phyloP scores from a whole-genome alignment of 176 grass and related monocot species.

The Tillandsia fasciculata region DNA sequence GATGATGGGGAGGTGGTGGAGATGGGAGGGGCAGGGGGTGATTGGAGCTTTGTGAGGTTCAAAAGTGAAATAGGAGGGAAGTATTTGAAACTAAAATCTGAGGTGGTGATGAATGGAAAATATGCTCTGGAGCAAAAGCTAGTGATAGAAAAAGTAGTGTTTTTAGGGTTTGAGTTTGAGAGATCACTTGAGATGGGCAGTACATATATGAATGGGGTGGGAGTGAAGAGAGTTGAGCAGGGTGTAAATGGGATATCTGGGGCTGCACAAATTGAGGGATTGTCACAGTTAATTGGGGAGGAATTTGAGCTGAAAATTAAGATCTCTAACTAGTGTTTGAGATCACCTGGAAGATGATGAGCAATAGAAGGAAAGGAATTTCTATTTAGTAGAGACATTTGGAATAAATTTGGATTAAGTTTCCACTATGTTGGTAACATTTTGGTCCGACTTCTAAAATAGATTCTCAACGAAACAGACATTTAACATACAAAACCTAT shows the following conservation, averaged over 20 bases:
- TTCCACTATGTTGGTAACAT: too few species aligned
- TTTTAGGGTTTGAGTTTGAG: slow-evolving; percentile 37
- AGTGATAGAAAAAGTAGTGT: slow-evolving; percentile 41
- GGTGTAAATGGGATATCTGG: slow-evolving; percentile 13
- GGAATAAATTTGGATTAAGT: too few species aligned
- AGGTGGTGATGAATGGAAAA: slow-evolving; percentile 33
- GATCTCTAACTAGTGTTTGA: slow-evolving; percentile 20
- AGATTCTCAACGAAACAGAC: too few species aligned
- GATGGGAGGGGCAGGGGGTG: slow-evolving; percentile 32
- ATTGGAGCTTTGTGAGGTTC: slow-evolving; percentile 49
- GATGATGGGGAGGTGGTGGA: slow-evolving; percentile 61
- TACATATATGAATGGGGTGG: slow-evolving; percentile 24
- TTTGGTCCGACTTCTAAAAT: too few species aligned
- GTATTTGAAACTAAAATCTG: slow-evolving; percentile 33
- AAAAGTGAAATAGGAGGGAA: background rate
- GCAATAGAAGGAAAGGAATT: too few species aligned
- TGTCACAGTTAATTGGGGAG: slow-evolving; percentile 40
- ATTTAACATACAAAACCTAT: too few species aligned
- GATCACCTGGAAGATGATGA: background rate
- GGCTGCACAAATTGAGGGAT: slow-evolving; percentile 25
- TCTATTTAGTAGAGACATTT: too few species aligned
- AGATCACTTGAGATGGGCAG: slow-evolving; percentile 1
- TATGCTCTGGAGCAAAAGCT: slow-evolving; percentile 29
- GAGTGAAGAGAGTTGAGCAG: slow-evolving; percentile 8
- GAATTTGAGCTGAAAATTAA: slow-evolving; percentile 55